These are phyloP conservation scores for Thielaviopsis musarum DNA, from an alignment of 2,329 filamentous ascomycete species.

Conservation along the genomic window DNA sequence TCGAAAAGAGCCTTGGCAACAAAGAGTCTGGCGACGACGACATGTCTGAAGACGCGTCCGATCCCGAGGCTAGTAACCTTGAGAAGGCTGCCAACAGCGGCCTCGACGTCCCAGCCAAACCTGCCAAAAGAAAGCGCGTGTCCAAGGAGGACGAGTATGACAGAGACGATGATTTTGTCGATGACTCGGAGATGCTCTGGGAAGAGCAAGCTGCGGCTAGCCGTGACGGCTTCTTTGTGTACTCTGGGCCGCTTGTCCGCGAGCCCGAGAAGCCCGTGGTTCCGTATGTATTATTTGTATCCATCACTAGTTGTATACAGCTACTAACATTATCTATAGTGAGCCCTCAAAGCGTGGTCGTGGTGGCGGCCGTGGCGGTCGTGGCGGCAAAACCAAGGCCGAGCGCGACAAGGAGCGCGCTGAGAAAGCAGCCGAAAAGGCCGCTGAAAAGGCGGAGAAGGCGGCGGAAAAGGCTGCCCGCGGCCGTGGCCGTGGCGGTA, in stretches of 20 bases:
- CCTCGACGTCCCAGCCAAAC: slow-evolving; percentile 34
- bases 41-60: slow-evolving; percentile 64
- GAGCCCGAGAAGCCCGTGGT: slow-evolving; percentile 60
- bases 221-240: slow-evolving; percentile 95
- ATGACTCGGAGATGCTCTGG: slow-evolving; percentile 90
- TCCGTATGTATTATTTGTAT: slow-evolving; percentile 26
- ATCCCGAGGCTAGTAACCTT: slow-evolving; percentile 67
- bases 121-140: slow-evolving; percentile 60
- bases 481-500: slow-evolving; percentile 6
- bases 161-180: slow-evolving; percentile 68
- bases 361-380: slow-evolving; percentile 20
- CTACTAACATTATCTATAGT: slow-evolving; percentile 30
- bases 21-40: slow-evolving; percentile 37
- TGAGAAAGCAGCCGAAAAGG: slow-evolving; percentile 11
- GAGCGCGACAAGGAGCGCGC: slow-evolving; percentile 10
- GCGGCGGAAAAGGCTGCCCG: slow-evolving; percentile 9
- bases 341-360: slow-evolving; percentile 52
- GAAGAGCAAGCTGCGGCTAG: slow-evolving; percentile 88
- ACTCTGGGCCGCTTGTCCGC: slow-evolving; percentile 77
- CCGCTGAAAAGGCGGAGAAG: slow-evolving; percentile 10
- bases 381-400: slow-evolving; percentile 11
- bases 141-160: slow-evolving; percentile 73
- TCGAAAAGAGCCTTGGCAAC: slow-evolving; percentile 52
- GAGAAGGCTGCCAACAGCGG: slow-evolving; percentile 41
- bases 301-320: neutral